Percentiles rank a stretch among this genome's conserved stretches.
Conservation (phyloP, 352 stramenopile species). For the Phytopythium aichiense region DNA sequence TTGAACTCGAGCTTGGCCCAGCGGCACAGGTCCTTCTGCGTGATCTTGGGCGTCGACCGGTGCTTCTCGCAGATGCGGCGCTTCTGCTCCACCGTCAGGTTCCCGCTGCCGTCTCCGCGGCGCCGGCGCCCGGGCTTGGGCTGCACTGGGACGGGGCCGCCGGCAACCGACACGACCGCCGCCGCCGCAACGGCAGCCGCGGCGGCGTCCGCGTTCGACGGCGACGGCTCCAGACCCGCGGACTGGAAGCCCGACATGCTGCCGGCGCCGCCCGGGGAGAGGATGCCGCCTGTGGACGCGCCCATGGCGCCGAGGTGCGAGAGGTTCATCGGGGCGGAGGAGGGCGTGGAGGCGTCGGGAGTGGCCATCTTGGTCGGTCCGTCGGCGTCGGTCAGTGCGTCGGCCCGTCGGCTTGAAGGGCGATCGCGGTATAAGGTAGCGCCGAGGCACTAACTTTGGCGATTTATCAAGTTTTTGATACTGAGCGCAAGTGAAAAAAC, state of each 20-base stretch:
- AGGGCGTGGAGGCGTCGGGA: constrained; percentile 1
- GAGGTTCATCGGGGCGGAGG: constrained; percentile 11
- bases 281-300: constrained; percentile 23
- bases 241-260: constrained; percentile 4
- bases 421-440: constrained; percentile 8
- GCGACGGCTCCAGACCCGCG: background rate
- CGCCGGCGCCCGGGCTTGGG: constrained; percentile 25
- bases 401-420: constrained; percentile 24
- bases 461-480: constrained; percentile 47
- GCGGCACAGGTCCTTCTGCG: constrained; percentile 83
- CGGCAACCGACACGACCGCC: constrained; percentile 15
- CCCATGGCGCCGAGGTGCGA: constrained; percentile 20
- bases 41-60: constrained; percentile 82
- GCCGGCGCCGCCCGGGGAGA: constrained; percentile 8
- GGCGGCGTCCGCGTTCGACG: background rate
- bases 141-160: background rate
- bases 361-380: constrained; percentile 25
- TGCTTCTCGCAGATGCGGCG: constrained; percentile 87
- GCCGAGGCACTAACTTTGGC: constrained; percentile 51
- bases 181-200: background rate
- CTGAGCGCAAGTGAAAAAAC: constrained; percentile 1
- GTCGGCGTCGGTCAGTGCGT: background rate
- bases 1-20: constrained; percentile 90
- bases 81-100: constrained; percentile 87
- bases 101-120: constrained; percentile 61